phyloP scores from a whole-genome alignment of 2,329 filamentous ascomycete species.

The Neopestalotiopsis sp. region DNA sequence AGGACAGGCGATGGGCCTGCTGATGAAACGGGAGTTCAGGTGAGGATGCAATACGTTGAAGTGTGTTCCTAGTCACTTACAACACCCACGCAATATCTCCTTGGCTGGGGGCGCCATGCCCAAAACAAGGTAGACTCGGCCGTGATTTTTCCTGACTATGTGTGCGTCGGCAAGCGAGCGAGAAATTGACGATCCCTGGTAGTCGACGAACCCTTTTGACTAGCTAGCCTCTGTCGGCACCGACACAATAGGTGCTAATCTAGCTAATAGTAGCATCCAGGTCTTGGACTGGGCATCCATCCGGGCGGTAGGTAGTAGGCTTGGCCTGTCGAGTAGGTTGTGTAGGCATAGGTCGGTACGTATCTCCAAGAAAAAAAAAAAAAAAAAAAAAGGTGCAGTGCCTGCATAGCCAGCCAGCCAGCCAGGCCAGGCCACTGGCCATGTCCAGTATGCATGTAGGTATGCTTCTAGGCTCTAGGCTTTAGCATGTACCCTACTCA shows the following conservation, averaged over 20 bases:
- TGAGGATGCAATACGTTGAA: constrained; percentile 17
- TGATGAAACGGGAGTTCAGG: constrained; percentile 18
- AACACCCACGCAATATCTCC: constrained; percentile 16
- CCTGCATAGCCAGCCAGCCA: no score
- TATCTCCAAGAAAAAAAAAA: not conserved
- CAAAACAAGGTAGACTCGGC: constrained; percentile 17
- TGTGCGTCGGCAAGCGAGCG: constrained; percentile 7
- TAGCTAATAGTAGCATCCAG: constrained; percentile 2
- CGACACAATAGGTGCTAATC: constrained; percentile 1
- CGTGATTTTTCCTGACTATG: constrained; percentile 11
- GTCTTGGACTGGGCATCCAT: constrained; percentile 10
- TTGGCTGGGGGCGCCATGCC: constrained; percentile 9
- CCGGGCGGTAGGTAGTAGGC: not conserved
- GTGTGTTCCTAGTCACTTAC: constrained; percentile 9
- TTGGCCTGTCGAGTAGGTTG: not conserved
- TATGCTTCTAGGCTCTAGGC: not conserved
- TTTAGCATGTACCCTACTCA: not conserved
- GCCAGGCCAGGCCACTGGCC: no score
- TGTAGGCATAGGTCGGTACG: no score
- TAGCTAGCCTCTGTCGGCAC: constrained; percentile 16
- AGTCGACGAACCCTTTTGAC: constrained; percentile 12
- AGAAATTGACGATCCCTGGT: constrained; percentile 5
- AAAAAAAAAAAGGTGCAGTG: no score
- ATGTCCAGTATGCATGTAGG: not conserved
- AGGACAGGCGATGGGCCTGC: constrained; percentile 19